Percentiles rank a stretch among this genome's conserved stretches.
Conservation (phyloP, 805 yeast species). For the Lipomyces anomalus region DNA sequence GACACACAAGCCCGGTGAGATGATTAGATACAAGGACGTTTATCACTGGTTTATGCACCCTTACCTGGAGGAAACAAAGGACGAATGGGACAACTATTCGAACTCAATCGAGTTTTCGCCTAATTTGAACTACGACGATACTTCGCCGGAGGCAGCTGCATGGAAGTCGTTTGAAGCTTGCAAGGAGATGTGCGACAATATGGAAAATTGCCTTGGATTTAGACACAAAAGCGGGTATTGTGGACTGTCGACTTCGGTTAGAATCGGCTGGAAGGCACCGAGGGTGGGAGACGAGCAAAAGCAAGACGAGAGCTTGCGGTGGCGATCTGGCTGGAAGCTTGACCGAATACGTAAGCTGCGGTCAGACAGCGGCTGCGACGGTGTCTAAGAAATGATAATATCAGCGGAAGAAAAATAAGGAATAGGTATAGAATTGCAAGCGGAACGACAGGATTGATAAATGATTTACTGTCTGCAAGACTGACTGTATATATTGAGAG, state of each 20-base stretch:
- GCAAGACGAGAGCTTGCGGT: constrained; percentile 6
- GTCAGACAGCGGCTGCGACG: constrained; percentile 8
- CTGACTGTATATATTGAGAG: too few relatives aligned
- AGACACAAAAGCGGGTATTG: constrained; percentile 8
- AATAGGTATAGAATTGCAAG: too few relatives aligned
- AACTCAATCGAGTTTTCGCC: constrained; percentile 13
- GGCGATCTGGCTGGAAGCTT: constrained; percentile 10
- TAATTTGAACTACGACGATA: constrained; percentile 1
- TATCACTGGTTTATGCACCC: constrained; percentile 31
- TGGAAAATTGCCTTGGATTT: constrained; percentile 13
- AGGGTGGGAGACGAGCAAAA: constrained; percentile 6
- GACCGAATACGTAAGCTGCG: constrained; percentile 12
- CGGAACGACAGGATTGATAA: too few relatives aligned
- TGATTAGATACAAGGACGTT: constrained; percentile 28
- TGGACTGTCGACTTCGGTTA: constrained; percentile 7
- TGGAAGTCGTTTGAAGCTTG: constrained; percentile 12
- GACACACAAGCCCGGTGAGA: constrained; percentile 3
- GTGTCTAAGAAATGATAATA: too few relatives aligned
- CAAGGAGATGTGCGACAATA: constrained; percentile 6
- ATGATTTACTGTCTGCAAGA: too few relatives aligned
- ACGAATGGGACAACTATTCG: constrained; percentile 19
- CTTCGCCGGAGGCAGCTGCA: constrained; percentile 6
- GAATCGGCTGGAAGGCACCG: constrained; percentile 6
- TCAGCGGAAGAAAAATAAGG: too few relatives aligned
- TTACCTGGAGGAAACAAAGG: constrained; percentile 9